Base-by-base conservation (phyloP, 1,284 basidiomycete species). In the Clitocybe nebularis region DNA sequence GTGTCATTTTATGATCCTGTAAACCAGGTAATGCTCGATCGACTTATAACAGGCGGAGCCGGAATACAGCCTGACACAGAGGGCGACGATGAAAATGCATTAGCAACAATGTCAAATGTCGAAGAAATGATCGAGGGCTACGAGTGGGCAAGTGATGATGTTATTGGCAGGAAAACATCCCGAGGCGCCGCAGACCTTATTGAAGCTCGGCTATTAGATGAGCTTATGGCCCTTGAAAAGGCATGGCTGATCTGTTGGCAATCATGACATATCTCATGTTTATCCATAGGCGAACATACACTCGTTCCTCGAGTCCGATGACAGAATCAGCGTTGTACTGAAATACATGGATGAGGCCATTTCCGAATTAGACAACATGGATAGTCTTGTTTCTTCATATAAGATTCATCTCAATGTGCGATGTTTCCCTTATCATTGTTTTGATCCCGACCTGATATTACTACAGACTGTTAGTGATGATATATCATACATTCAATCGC, bases 71-170 rank as follows among this genome's bases (percentile, higher is more conserved):
- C 68, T 4, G 77, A 75, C 22, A 62, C 62, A 1, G 84, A 88
- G 26, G 76, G 74, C 3, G 81, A 84, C 43, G 86, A 84, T 32
- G 87, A 86, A 52, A 78, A 76, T 40, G 79, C 83, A 8, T 83
- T 89, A 53, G 89, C 84, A 4, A 89, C 89, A 4, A 76, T 96
- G 62, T 72, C 84, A 6, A 94, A 83, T 61, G 91, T 99, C 3
- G 96, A 99, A 60, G 96, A 99, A 61, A 94, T 99, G 90, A 75
- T 99, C 7, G 95, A 99, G 58, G 94, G 94, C 0, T 95, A 97
- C 58, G 95, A 99, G 61, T 98, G 92, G 93, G 82, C 86, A 0
- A 81, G 79, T 48, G 85, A 87, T 50, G 76, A 82, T 60, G 69
- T 82, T 17, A 68, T 85, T 28, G 75, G 76, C 10, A 67, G 76